Base-by-base conservation (phyloP, 2,329 filamentous ascomycete genomes). In the Drechslerella stenobrocha region DNA sequence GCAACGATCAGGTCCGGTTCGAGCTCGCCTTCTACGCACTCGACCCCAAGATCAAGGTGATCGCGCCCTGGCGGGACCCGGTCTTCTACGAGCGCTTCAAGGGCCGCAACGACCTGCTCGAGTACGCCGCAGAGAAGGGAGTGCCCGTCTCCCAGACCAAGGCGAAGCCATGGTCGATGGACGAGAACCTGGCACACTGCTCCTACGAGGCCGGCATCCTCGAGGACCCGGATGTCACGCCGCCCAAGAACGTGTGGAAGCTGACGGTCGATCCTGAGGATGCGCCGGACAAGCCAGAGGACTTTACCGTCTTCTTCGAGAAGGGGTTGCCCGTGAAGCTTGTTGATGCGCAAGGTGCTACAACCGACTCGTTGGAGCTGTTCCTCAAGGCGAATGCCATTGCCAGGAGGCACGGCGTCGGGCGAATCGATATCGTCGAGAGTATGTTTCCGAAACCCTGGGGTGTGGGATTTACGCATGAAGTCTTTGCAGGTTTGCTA, bases 351-450 rank as follows among this genome's bases (percentile, higher is more conserved):
- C 78, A 81, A 55, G 81, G 80, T 52, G 80, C 79, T 34, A 80
- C 83, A 72, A 89, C 87, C 58, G 86, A 87, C 74, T 80, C 84
- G 3, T 81, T 89, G 58, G 85, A 87, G 74, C 80, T 92, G 60
- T 92, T 92, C 80, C 79, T 84, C 69, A 81, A 83, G 58, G 81
- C 84, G 72, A 91, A 91, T 78, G 79, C 83, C 64, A 86, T 92
- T 70, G 89, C 83, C 71, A 82, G 83, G 76, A 81, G 80, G 71
- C 80, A 90, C 78, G 89, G 89, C 75, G 83, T 92, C 72, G 89
- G 88, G 73, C 81, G 89, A 74, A 86, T 92, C 71, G 88, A 92
- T 77, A 92, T 92, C 75, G 88, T 91, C 69, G 87, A 90, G 77
- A 77, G 74, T 70, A 71, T 75, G n/a, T 78, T n/a, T n/a, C n/a